Evolutionary conservation across 2,329 filamentous ascomycete genomes (phyloP).

Genomic region (Bipolaris cookei): DNA sequence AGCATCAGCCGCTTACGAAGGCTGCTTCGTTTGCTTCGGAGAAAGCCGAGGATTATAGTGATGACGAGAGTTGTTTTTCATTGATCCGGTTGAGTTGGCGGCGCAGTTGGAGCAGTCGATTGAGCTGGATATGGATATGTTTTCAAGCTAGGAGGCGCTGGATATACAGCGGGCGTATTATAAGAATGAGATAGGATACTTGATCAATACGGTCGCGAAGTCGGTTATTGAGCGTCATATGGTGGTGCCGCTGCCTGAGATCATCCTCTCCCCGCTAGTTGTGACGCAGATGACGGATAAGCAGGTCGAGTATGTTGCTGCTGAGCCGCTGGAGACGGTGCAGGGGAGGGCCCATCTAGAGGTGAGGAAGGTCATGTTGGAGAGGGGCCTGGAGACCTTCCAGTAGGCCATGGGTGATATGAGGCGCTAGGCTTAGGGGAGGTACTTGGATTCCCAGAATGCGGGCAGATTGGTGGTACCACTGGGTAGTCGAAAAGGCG

Average conservation of each 20-base stretch:
- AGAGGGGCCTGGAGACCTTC: constrained; percentile 47
- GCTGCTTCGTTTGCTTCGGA: not conserved
- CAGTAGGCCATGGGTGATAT: constrained; percentile 33
- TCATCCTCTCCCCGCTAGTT: constrained; percentile 40
- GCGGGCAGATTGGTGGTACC: not conserved
- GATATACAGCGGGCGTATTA: constrained; percentile 48
- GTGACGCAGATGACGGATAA: constrained; percentile 44
- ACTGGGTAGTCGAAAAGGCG: not conserved
- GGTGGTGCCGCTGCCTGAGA: constrained; percentile 35
- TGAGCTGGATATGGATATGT: constrained; percentile 45
- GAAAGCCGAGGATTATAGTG: not conserved
- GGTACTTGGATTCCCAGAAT: not conserved
- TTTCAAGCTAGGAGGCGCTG: constrained; percentile 45
- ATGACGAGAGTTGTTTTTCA: not conserved
- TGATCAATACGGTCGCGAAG: constrained; percentile 44
- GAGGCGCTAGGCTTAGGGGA: constrained; percentile 6
- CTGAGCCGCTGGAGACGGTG: constrained; percentile 41
- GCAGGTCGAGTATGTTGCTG: constrained; percentile 43
- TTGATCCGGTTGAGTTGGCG: not conserved
- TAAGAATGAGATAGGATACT: constrained; percentile 48
- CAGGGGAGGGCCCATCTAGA: constrained; percentile 38
- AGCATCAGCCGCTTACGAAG: constrained; percentile 1
- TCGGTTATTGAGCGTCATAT: constrained; percentile 51
- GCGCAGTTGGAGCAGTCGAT: constrained; percentile 7
- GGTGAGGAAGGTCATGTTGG: constrained; percentile 40